Evolutionary conservation across 352 stramenopile genomes (phyloP).

Genomic region (Pythium dissimile): DNA sequence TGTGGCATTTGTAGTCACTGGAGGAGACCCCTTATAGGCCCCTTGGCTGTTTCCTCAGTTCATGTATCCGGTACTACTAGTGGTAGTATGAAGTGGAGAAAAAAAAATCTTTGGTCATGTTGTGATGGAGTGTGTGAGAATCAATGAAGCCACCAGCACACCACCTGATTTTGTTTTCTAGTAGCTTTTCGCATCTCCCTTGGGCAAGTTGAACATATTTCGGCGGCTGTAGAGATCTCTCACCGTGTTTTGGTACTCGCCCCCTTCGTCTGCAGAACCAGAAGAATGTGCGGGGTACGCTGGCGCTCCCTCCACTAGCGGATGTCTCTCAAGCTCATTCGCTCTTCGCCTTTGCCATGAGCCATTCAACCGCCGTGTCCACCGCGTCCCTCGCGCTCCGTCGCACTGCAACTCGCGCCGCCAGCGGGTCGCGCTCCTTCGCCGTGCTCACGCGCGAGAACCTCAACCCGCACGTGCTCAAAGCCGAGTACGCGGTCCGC

Average conservation of each 20-base stretch:
- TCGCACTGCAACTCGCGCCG: slow-evolving; percentile 9
- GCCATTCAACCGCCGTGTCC: background rate
- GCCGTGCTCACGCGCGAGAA: slow-evolving; percentile 70
- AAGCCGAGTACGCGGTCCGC: slow-evolving; percentile 88
- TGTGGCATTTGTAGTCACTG: no score
- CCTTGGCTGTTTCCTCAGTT: no score
- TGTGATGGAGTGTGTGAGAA: background rate
- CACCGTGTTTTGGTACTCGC: slow-evolving; percentile 28
- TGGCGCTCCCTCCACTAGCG: background rate
- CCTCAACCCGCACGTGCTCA: slow-evolving; percentile 76
- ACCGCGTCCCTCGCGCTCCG: slow-evolving; percentile 5
- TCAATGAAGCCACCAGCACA: background rate
- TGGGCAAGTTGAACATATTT: slow-evolving; percentile 25
- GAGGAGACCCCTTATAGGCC: no score
- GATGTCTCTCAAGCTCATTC: background rate
- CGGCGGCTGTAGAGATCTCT: slow-evolving; percentile 2
- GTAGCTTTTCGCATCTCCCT: no score
- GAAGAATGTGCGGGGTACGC: slow-evolving; percentile 22
- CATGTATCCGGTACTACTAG: no score
- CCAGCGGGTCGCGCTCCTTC: slow-evolving; percentile 35
- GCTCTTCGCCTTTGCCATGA: background rate
- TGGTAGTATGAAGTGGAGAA: no score
- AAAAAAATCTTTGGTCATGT: background rate
- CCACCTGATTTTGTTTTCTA: slow-evolving; percentile 20
- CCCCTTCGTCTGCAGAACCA: slow-evolving; percentile 17